Conservation (phyloP, 2,329 filamentous ascomycete genomes). For the Grosmannia penicillata region DNA sequence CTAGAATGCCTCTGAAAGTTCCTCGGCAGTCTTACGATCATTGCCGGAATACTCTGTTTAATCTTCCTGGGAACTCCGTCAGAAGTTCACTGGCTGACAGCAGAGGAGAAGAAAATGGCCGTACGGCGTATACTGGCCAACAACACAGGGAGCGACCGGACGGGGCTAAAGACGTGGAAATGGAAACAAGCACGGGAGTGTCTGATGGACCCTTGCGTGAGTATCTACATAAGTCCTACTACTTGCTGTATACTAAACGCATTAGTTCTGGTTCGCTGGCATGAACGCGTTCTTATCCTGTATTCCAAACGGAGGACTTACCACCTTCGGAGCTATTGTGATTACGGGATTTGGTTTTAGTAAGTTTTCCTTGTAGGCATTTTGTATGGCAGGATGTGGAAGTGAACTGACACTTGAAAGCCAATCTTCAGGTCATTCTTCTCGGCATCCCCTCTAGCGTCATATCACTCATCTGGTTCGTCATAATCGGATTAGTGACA, state of each 20-base stretch:
- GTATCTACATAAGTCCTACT: neutral
- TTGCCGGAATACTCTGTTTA: constrained; percentile 18
- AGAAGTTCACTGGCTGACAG: constrained; percentile 21
- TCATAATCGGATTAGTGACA: constrained; percentile 18
- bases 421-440: constrained; percentile 21
- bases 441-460: constrained; percentile 19
- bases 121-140: constrained; percentile 20
- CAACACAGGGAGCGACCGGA: constrained; percentile 22
- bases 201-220: constrained; percentile 15
- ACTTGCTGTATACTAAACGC: neutral
- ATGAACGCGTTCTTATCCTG: constrained; percentile 21
- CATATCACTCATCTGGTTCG: constrained; percentile 20
- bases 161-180: constrained; percentile 21
- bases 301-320: constrained; percentile 20
- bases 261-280: constrained; percentile 21
- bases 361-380: neutral
- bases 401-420: constrained; percentile 7
- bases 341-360: constrained; percentile 21
- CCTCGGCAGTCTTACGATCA: constrained; percentile 19
- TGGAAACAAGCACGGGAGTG: constrained; percentile 22
- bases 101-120: constrained; percentile 21
- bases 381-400: too few species aligned
- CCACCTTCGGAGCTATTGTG: constrained; percentile 20
- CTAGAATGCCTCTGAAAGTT: constrained; percentile 13
- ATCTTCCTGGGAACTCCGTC: constrained; percentile 22